Conservation (phyloP, 768 basidiomycete species). For the Cyathus striatus region DNA sequence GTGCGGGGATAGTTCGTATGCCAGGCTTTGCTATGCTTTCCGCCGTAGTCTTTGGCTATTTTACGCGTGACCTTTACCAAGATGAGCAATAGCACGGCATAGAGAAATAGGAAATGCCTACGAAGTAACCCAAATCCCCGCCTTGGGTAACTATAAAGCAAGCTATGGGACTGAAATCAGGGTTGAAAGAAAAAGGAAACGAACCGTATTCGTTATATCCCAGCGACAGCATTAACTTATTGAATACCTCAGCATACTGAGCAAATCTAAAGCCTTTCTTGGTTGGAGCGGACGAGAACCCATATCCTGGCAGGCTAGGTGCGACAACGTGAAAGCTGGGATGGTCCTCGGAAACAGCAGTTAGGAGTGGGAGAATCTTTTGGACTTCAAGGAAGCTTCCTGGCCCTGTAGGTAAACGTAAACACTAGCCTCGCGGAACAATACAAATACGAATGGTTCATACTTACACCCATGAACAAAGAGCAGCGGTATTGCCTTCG, state of each 20-base stretch:
- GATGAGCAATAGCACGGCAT: neutral
- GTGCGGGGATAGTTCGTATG: neutral
- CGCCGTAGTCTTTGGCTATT: neutral
- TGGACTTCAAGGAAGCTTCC: slow-evolving; percentile 45
- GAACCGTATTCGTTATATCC: slow-evolving; percentile 47
- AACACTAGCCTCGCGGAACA: neutral
- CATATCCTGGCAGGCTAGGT: slow-evolving; percentile 48
- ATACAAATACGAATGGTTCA: slow-evolving; percentile 14
- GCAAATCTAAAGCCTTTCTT: slow-evolving; percentile 35
- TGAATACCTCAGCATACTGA: slow-evolving; percentile 20
- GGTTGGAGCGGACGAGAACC: slow-evolving; percentile 47
- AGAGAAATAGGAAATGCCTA: slow-evolving; percentile 9
- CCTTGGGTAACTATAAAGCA: slow-evolving; percentile 33
- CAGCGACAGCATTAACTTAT: slow-evolving; percentile 32
- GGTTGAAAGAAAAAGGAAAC: neutral
- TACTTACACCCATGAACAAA: slow-evolving; percentile 40
- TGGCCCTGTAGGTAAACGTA: slow-evolving; percentile 32
- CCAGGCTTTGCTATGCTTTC: slow-evolving; percentile 1
- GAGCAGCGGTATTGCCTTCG: slow-evolving; percentile 42
- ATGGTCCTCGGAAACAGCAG: slow-evolving; percentile 27
- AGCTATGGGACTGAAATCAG: neutral
- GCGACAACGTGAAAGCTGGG: slow-evolving; percentile 59
- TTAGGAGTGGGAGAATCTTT: slow-evolving; percentile 47
- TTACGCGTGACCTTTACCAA: neutral
- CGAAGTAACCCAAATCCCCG: slow-evolving; percentile 41